Evolutionary conservation across 1,284 basidiomycete species (phyloP).

Genomic region (Chiua sp.): DNA sequence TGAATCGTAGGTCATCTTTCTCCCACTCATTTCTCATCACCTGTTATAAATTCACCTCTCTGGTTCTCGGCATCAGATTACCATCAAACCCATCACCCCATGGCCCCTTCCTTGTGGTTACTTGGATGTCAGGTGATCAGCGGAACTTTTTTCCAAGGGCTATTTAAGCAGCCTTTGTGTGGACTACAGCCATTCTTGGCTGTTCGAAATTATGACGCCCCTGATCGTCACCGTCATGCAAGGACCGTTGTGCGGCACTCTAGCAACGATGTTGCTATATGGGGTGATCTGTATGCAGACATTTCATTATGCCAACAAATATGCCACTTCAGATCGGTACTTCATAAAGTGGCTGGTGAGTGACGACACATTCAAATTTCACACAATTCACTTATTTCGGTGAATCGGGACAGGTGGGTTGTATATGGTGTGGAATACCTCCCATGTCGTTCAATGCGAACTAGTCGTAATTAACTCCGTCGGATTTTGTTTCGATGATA

Average conservation of each 20-base stretch:
- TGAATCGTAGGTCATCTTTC: too few species aligned
- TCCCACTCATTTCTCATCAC: too few species aligned
- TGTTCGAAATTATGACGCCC: too few species aligned
- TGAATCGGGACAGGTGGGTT: slow-evolving; percentile 1
- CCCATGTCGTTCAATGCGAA: too few species aligned
- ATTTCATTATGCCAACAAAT: slow-evolving; percentile 7
- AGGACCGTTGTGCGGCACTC: slow-evolving; percentile 9
- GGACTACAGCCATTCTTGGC: too few species aligned
- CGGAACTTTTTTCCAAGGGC: too few species aligned
- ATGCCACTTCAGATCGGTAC: slow-evolving; percentile 7
- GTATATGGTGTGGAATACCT: slow-evolving; percentile 5
- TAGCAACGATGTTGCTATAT: slow-evolving; percentile 7
- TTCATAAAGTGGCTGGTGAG: slow-evolving; percentile 10
- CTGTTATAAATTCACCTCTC: too few species aligned
- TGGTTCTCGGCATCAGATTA: too few species aligned
- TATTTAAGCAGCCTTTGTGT: too few species aligned
- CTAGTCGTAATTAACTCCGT: neutral
- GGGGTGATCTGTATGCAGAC: slow-evolving; percentile 14
- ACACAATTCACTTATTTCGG: neutral
- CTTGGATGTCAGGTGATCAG: too few species aligned
- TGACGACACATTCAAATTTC: neutral
- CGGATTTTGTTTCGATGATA: neutral
- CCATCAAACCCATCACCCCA: too few species aligned
- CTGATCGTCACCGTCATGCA: slow-evolving; percentile 1
- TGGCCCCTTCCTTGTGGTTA: too few species aligned